Evolutionary conservation across 148 eudicot genomes (phyloP).

Genomic region (Simmondsia chinensis): DNA sequence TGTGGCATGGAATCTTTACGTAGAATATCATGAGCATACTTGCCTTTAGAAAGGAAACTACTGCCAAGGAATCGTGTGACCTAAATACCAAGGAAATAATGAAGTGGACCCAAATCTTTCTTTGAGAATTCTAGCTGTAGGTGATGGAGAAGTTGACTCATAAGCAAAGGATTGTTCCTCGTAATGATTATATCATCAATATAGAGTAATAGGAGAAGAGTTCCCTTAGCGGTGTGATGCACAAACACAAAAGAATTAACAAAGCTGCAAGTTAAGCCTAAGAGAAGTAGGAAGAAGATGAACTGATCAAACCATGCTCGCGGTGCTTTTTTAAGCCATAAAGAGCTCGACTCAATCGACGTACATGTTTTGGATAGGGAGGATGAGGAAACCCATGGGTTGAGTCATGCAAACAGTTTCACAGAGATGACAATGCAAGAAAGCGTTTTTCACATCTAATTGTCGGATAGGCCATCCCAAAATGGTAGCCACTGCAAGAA

Average conservation of each 20-base stretch:
- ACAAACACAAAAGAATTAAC: neutral
- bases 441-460: too few relatives aligned
- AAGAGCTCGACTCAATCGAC: neutral
- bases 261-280: neutral
- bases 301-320: neutral
- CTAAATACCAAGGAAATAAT: neutral
- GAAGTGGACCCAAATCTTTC: neutral
- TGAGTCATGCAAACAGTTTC: neutral
- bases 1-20: neutral
- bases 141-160: neutral
- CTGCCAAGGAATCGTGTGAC: neutral
- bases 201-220: neutral
- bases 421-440: too few relatives aligned
- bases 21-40: neutral
- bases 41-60: neutral
- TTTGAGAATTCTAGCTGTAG: neutral
- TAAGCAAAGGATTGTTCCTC: neutral
- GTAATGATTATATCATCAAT: neutral
- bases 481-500: neutral
- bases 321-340: neutral
- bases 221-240: neutral
- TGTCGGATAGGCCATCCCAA: neutral
- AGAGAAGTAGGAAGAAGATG: neutral
- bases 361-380: neutral
- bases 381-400: neutral